Evolutionary conservation across 805 yeast genomes (phyloP).

Genomic region (Metschnikowia cubensis): DNA sequence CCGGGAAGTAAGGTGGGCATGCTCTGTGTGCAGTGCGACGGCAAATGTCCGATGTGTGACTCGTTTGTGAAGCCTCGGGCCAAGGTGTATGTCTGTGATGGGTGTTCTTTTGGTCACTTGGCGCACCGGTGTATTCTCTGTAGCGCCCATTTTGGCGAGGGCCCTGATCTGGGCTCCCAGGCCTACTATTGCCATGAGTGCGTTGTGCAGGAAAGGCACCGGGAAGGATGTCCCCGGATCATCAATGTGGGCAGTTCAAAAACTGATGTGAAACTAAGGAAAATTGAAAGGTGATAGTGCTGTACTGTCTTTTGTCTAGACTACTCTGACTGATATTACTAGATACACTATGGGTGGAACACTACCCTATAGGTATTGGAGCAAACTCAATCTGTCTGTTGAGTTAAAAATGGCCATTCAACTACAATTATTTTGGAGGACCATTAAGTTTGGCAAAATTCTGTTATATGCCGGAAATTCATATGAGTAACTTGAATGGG

Average conservation of each 20-base stretch:
- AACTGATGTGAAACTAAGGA: conserved; percentile 47
- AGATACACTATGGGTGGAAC: too few relatives aligned
- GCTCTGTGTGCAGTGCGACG: conserved; percentile 84
- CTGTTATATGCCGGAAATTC: too few relatives aligned
- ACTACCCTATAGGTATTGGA: too few relatives aligned
- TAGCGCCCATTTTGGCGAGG: conserved; percentile 57
- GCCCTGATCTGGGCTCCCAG: conserved; percentile 31
- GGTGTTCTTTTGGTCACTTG: conserved; percentile 71
- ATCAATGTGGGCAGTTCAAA: conserved; percentile 75
- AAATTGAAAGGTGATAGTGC: neutral
- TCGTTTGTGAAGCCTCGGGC: conserved; percentile 71
- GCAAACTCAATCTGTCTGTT: too few relatives aligned
- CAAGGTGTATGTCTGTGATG: conserved; percentile 73
- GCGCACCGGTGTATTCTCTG: conserved; percentile 75
- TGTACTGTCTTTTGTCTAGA: too few relatives aligned
- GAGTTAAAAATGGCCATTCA: too few relatives aligned
- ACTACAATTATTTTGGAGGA: too few relatives aligned
- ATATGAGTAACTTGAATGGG: too few relatives aligned
- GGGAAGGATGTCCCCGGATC: conserved; percentile 92
- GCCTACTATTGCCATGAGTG: conserved; percentile 88
- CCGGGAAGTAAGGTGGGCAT: conserved; percentile 72
- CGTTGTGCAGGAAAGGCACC: conserved; percentile 67
- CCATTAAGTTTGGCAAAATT: too few relatives aligned
- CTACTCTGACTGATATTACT: too few relatives aligned
- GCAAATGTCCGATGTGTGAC: conserved; percentile 87